phyloP scores from a whole-genome alignment of 2,329 filamentous ascomycete genomes.

The Pseudogymnoascus sp. region DNA sequence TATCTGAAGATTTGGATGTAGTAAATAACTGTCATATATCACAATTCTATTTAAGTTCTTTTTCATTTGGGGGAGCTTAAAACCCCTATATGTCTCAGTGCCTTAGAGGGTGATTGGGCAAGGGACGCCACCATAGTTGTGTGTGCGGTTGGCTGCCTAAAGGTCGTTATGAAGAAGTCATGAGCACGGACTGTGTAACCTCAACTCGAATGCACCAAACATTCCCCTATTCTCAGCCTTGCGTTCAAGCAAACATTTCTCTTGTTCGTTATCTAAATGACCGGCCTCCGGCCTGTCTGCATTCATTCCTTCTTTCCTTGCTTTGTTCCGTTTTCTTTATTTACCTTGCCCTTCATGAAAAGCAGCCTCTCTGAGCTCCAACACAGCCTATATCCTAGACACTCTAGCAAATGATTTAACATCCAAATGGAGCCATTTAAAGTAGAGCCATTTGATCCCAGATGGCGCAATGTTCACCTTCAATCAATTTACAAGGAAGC shows the following conservation, averaged over 20 bases:
- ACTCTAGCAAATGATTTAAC: not conserved
- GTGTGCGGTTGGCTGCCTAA: not conserved
- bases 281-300: not conserved
- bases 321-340: not conserved
- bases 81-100: not conserved
- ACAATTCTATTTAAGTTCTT: not conserved
- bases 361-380: not conserved
- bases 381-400: not conserved
- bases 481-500: not conserved
- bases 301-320: not conserved
- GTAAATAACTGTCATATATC: slow-evolving; percentile 7
- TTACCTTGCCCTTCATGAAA: not conserved
- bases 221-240: not conserved
- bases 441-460: not conserved
- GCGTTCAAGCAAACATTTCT: not conserved
- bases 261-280: not conserved
- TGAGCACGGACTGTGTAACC: not conserved
- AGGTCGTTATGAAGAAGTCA: not conserved
- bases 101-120: not conserved
- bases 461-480: not conserved
- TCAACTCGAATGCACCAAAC: not conserved
- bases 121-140: not conserved
- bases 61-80: not conserved
- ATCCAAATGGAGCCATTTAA: not conserved
- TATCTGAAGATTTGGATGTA: not conserved